These are phyloP conservation scores for Neoboletus subvelutipes DNA, from an alignment of 768 basidiomycete genomes.

Conservation along the genomic window DNA sequence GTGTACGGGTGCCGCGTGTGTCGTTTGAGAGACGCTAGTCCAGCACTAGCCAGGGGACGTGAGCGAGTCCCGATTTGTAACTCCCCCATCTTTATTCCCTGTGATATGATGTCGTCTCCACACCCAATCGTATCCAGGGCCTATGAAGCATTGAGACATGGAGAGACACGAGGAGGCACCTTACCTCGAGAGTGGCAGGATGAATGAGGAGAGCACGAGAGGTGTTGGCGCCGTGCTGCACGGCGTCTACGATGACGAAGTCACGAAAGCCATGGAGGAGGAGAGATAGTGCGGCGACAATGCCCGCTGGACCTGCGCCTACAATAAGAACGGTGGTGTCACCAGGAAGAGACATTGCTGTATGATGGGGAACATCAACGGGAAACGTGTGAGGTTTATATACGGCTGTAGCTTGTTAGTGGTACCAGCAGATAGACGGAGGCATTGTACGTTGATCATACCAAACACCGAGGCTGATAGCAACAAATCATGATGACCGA, in stretches of 20 bases:
- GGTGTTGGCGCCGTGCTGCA: conserved; percentile 33
- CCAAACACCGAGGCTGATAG: no score
- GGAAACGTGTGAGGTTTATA: no score
- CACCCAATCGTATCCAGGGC: conserved; percentile 45
- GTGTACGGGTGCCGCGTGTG: conserved; percentile 48
- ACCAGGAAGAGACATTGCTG: conserved; percentile 31
- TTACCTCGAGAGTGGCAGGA: conserved; percentile 53
- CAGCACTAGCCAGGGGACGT: conserved; percentile 23
- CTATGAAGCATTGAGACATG: not conserved
- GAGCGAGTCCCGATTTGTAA: conserved; percentile 35
- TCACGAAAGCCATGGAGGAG: conserved; percentile 41
- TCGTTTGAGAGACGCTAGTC: conserved; percentile 37
- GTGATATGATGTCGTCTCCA: conserved; percentile 38
- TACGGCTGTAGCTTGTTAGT: no score
- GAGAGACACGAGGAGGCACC: not conserved
- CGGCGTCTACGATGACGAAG: conserved; percentile 45
- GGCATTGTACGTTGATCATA: no score
- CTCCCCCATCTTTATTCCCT: conserved; percentile 34
- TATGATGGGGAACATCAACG: not conserved
- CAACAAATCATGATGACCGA: no score
- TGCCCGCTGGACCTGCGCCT: conserved; percentile 51
- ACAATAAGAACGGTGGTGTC: conserved; percentile 47
- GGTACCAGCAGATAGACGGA: no score
- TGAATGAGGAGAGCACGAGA: conserved; percentile 51
- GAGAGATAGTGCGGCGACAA: conserved; percentile 49